These are phyloP conservation scores for Arachnomyces sp. DNA, from an alignment of 2,329 filamentous ascomycete species.

Conservation along the genomic window DNA sequence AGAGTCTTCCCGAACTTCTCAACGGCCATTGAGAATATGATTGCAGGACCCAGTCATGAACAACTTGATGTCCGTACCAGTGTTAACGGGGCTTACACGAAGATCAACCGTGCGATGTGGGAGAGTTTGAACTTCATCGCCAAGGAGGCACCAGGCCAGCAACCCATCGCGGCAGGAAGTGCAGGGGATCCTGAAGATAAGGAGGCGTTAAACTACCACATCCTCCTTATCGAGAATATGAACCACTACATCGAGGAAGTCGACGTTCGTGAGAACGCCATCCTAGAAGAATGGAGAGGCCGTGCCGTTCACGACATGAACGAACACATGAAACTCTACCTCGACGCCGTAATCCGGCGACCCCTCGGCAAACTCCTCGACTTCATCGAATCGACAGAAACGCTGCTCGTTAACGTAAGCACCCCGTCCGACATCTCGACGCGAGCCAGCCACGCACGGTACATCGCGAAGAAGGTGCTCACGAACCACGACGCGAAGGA, in stretches of 20 bases:
- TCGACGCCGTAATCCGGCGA: conserved; percentile 77
- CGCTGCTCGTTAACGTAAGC: conserved; percentile 51
- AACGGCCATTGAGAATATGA: conserved; percentile 74
- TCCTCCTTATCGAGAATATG: conserved; percentile 97
- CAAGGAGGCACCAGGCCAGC: conserved; percentile 54
- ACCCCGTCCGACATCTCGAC: conserved; percentile 57
- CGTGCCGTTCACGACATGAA: conserved; percentile 69
- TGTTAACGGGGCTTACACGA: conserved; percentile 79
- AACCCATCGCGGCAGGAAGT: conserved; percentile 40
- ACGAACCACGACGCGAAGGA: conserved; percentile 74
- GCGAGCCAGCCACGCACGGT: conserved; percentile 74
- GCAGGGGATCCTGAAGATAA: conserved; percentile 76
- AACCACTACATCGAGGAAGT: conserved; percentile 94
- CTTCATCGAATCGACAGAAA: conserved; percentile 82
- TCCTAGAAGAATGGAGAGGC: conserved; percentile 74
- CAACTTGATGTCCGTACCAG: conserved; percentile 62
- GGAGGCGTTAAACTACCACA: conserved; percentile 93
- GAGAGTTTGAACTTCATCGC: conserved; percentile 94
- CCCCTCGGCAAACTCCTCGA: conserved; percentile 86
- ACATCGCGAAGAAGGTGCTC: conserved; percentile 78
- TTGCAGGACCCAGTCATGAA: conserved; percentile 48
- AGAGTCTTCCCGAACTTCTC: conserved; percentile 84
- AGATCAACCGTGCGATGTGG: conserved; percentile 91
- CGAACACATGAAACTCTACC: conserved; percentile 81
- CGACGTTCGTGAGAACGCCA: conserved; percentile 61